phyloP scores from a whole-genome alignment of 768 basidiomycete genomes.

The Mycena pura region DNA sequence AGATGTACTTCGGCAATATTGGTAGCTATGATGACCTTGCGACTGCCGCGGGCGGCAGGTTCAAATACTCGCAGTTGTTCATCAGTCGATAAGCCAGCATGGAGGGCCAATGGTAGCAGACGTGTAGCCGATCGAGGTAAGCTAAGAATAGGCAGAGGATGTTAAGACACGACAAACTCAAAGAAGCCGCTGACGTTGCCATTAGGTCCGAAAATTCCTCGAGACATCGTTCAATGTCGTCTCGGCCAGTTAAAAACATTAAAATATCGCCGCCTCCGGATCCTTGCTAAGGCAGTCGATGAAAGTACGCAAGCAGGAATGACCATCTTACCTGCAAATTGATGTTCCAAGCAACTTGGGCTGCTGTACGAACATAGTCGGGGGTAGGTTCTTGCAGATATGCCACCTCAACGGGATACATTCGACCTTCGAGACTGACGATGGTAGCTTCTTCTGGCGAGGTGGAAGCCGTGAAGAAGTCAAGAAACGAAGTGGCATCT shows the following conservation, averaged over 20 bases:
- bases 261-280: conserved; percentile 89
- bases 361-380: conserved; percentile 85
- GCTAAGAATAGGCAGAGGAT: conserved; percentile 36
- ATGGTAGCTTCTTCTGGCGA: conserved; percentile 78
- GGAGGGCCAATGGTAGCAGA: conserved; percentile 76
- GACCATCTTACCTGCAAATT: conserved; percentile 66
- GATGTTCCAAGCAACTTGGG: conserved; percentile 84
- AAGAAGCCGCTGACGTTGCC: conserved; percentile 52
- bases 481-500: conserved; percentile 86
- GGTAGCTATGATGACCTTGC: conserved; percentile 92
- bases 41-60: conserved; percentile 69
- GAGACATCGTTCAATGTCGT: conserved; percentile 92
- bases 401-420: conserved; percentile 94
- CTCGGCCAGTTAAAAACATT: conserved; percentile 92
- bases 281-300: conserved; percentile 60
- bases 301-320: background rate
- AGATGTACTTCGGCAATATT: conserved; percentile 98
- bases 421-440: conserved; percentile 89
- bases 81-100: conserved; percentile 87
- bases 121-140: conserved; percentile 61
- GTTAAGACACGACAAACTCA: background rate
- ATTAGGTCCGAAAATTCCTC: conserved; percentile 82
- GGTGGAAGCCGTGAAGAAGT: conserved; percentile 81
- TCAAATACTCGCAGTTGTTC: conserved; percentile 91
- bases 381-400: conserved; percentile 79